Percentiles rank a stretch among this genome's conserved stretches.
phyloP scores from a whole-genome alignment of 306 rosid genomes.

The Alnus glutinosa region DNA sequence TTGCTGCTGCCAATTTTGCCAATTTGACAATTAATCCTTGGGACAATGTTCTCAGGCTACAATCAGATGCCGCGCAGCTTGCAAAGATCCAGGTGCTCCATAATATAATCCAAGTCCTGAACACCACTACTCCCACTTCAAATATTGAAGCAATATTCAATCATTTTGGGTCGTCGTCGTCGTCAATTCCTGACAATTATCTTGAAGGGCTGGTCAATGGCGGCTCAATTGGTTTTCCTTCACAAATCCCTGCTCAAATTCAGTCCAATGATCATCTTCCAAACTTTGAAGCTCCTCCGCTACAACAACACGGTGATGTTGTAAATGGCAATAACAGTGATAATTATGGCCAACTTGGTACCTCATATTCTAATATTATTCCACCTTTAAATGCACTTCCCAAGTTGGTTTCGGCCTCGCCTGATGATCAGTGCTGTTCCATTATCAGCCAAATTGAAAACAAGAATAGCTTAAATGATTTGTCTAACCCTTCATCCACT shows the following conservation, averaged over 20 bases:
- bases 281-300: constrained; percentile 26
- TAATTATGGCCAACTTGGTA: background rate
- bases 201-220: constrained; percentile 24
- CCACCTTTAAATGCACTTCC: constrained; percentile 44
- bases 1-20: constrained; percentile 42
- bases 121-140: constrained; percentile 11
- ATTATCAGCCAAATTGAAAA: constrained; percentile 29
- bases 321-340: constrained; percentile 17
- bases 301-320: constrained; percentile 1
- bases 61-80: constrained; percentile 47
- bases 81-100: constrained; percentile 53
- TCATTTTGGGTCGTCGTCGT: constrained; percentile 38
- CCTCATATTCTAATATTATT: constrained; percentile 6
- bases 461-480: constrained; percentile 28
- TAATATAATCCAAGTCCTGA: constrained; percentile 48
- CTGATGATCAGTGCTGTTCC: constrained; percentile 25
- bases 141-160: constrained; percentile 30
- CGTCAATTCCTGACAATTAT: constrained; percentile 21
- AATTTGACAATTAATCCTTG: constrained; percentile 25
- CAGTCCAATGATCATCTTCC: constrained; percentile 27
- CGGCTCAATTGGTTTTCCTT: constrained; percentile 28
- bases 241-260: constrained; percentile 23
- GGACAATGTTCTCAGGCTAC: constrained; percentile 36
- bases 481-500: constrained; percentile 34
- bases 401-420: constrained; percentile 44